Evolutionary conservation across 2,329 filamentous ascomycete species (phyloP), one percentile per base, ranked within the genome.

Genomic region (Akanthomyces muscarius): DNA sequence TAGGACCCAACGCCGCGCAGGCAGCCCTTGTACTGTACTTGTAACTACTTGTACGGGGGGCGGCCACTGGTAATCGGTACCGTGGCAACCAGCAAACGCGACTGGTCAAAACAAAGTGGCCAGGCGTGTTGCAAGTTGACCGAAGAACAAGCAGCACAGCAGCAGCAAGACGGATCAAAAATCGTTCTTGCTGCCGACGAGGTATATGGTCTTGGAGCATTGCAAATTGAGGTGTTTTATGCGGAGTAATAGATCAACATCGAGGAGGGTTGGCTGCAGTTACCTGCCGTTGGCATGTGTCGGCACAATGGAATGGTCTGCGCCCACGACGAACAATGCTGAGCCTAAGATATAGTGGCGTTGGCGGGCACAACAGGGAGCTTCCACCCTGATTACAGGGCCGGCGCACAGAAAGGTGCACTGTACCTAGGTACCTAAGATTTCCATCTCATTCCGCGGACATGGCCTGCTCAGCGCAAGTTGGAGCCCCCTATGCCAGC

Each of bases 51-150:
- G 21, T 41, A 16, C 33, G 28, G 33, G 21, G 47, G 48, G 38
- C 38, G 25, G 25, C 41, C 41, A 36, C 4, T 13, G 25, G 36
- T 16, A 23, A 44, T 16, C 38, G 61, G 30, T 58, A 45, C 61
- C 47, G 47, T 63, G 47, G 61, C 61, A 63, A 63, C 61, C 54
- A 52, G 47, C 33, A 38, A 33, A 41, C 61, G 54, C 54, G 54
- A 47, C 59, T 38, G 42, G 16, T 25, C 54, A 47, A 63, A 63
- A 63, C 61, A 63, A 44, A 48, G 25, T 6, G 7, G 25, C 36
- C 36, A 38, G 48, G n/a, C 38, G 38, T 30, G 51, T 33, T 11
- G 41, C n/a, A 28, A 21, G 30, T 36, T 7, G 8, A 36, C 2
- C 2, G 30, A 36, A 50, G 23, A 55, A 21, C 11, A 48, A 14